phyloP scores from a whole-genome alignment of 768 basidiomycete species.

The Mycena capillaripes region DNA sequence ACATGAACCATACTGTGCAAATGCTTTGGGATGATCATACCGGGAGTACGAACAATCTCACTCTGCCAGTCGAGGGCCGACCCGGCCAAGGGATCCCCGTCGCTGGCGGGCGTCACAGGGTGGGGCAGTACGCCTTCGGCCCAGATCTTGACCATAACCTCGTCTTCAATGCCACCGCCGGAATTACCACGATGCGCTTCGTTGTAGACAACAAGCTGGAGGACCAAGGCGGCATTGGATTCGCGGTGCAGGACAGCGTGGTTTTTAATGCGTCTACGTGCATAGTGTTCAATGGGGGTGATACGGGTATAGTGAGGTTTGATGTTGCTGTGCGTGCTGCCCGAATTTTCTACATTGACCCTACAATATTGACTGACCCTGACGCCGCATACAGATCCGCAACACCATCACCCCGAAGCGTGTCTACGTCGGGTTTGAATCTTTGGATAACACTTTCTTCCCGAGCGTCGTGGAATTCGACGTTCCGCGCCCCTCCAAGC shows the following conservation, averaged over 20 bases:
- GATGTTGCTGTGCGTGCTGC: constrained; percentile 15
- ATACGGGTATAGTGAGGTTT: neutral
- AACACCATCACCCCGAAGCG: constrained; percentile 1
- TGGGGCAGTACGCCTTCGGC: neutral
- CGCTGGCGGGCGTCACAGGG: neutral
- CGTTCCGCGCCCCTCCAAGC: neutral
- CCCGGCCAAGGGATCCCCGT: neutral
- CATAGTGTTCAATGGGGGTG: neutral
- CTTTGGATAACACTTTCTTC: neutral
- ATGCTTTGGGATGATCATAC: constrained; percentile 19
- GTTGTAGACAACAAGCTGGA: neutral
- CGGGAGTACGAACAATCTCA: neutral
- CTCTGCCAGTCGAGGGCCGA: neutral
- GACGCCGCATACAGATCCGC: constrained; percentile 5
- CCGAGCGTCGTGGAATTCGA: neutral
- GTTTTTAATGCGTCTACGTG: neutral
- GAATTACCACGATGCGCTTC: constrained; percentile 7
- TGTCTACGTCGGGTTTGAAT: neutral
- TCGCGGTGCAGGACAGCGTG: neutral
- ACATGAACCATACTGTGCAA: neutral
- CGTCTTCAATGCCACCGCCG: constrained; percentile 1
- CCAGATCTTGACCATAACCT: neutral
- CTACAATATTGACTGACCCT: neutral
- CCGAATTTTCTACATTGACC: neutral
- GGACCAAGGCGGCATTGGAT: constrained; percentile 19